Evolutionary conservation across 495 filamentous ascomycete genomes (phyloP).

Genomic region (Penicillium herquei): DNA sequence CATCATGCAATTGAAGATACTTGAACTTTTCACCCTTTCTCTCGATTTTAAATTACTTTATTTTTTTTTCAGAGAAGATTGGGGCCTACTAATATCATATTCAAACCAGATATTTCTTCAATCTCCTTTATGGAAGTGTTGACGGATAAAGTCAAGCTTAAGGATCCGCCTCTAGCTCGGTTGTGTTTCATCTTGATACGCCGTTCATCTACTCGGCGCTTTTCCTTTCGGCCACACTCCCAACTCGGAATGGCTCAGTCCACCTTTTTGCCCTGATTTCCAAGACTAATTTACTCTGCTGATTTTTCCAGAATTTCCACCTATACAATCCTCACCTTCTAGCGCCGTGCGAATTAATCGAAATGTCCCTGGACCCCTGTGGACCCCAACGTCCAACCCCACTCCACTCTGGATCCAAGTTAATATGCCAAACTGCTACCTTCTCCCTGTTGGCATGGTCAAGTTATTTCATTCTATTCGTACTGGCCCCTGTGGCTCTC

Average conservation of each 20-base stretch:
- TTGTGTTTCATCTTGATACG: slow-evolving; percentile 24
- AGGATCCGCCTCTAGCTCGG: not conserved
- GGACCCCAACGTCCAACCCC: slow-evolving; percentile 7
- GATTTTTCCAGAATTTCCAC: slow-evolving; percentile 10
- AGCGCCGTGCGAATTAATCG: not conserved
- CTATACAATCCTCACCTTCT: not conserved
- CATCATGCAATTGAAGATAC: not conserved
- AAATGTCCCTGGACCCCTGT: slow-evolving; percentile 14
- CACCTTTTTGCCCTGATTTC: slow-evolving; percentile 8
- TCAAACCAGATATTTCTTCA: too few species aligned
- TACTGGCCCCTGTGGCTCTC: slow-evolving; percentile 9
- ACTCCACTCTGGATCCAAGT: slow-evolving; percentile 3
- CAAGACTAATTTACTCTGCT: slow-evolving; percentile 15
- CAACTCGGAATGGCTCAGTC: slow-evolving; percentile 14
- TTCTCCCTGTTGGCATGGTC: not conserved
- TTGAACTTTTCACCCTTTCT: not conserved
- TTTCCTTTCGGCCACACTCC: slow-evolving; percentile 12
- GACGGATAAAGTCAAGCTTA: not conserved
- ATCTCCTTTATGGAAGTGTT: too few species aligned
- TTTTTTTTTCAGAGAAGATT: not conserved
- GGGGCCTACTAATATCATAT: too few species aligned
- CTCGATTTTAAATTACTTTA: not conserved
- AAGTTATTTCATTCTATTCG: slow-evolving; percentile 9
- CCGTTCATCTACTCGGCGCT: slow-evolving; percentile 15
- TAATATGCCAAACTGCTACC: not conserved